Evolutionary conservation across 352 stramenopile species (phyloP), one percentile per base, ranked within the genome.

Genomic region (Phytophthora pluvialis): DNA sequence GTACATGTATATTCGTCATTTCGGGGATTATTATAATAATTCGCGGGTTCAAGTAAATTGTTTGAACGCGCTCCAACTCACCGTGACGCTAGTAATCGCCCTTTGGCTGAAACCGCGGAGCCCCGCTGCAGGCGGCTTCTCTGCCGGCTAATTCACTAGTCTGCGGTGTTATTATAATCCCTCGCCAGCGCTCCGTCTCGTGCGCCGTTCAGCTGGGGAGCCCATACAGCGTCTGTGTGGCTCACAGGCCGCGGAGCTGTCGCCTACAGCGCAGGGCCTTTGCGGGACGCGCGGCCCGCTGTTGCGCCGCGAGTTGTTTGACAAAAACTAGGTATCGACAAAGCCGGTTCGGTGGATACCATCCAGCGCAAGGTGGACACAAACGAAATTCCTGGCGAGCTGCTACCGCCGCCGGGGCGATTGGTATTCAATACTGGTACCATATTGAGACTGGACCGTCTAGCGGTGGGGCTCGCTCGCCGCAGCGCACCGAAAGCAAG

Each of bases 341-440:
- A 62, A 68, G 51, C 45, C 52, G 60, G 60, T 57, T 58, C 40
- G 39, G 15, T 66, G 55, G 56, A 66, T 60, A 44, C 32, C 15
- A 67, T 66, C 55, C 55, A 57, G 26, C 50, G 39, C 26, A 42
- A 42, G 49, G 66, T 65, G 51, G 51, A 74, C 66, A 74, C 66
- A 74, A 74, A 74, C 25, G 62, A 72, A 72, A 72, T 72, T 75
- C 57, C 32, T 36, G 26, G 18, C 18, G 8, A 48, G 29, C 33
- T 50, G 28, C 44, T 53, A 9, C 26, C 28, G n/a, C 3, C 12
- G 43, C 25, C 11, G 21, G 21, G 1, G 21, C 21, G 21, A 21
- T 21, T 21, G 21, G 21, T 21, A 21, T 21, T 21, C 21, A 21
- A 21, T 2, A 21, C n/a, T n/a, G n/a, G 2, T 21, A 21, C 21